phyloP scores from a whole-genome alignment of 2,329 filamentous ascomycete genomes.

The Hyphodiscus sp. region DNA sequence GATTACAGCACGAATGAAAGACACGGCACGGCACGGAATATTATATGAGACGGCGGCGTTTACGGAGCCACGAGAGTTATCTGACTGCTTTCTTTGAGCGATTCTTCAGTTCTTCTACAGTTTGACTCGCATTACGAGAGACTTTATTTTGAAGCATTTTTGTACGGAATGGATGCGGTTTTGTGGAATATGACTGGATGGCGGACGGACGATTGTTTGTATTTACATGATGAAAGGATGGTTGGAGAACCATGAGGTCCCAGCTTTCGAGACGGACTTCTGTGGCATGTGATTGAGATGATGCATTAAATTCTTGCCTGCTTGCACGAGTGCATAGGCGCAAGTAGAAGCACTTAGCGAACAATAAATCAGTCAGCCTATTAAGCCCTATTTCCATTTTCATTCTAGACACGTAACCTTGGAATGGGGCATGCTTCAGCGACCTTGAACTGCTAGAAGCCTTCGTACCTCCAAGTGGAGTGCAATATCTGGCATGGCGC shows the following conservation, averaged over 20 bases:
- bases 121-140: background rate
- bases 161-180: background rate
- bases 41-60: background rate
- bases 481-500: too few species aligned
- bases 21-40: background rate
- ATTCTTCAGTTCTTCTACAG: background rate
- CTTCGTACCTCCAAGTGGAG: too few species aligned
- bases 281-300: background rate
- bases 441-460: too few species aligned
- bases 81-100: background rate
- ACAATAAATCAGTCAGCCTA: too few species aligned
- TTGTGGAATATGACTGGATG: background rate
- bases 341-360: too few species aligned
- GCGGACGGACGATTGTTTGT: background rate
- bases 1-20: background rate
- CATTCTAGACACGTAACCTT: too few species aligned
- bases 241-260: background rate
- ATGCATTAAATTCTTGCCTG: background rate
- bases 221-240: background rate
- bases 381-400: too few species aligned
- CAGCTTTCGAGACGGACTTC: conserved; percentile 11
- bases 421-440: too few species aligned
- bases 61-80: background rate
- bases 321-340: background rate
- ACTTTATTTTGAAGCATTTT: background rate